These are phyloP conservation scores for Xylariaceae sp. DNA, from an alignment of 2,329 filamentous ascomycete species.

Conservation along the genomic window DNA sequence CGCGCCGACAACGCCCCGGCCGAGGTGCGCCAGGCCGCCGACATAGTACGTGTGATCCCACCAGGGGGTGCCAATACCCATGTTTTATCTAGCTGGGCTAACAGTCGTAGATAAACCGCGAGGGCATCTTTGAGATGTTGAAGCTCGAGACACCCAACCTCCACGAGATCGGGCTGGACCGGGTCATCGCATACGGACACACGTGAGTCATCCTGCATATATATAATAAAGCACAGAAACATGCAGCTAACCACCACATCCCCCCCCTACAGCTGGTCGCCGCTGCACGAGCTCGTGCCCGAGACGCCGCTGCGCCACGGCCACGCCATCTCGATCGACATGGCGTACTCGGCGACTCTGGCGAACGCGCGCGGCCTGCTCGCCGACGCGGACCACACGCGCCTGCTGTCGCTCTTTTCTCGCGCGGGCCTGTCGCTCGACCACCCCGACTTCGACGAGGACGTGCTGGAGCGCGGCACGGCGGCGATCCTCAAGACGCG, in stretches of 20 bases:
- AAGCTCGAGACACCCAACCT: constrained; percentile 67
- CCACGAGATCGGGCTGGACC: constrained; percentile 64
- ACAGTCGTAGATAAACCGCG: constrained; percentile 49
- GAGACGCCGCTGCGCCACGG: constrained; percentile 63
- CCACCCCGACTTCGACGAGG: constrained; percentile 58
- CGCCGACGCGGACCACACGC: constrained; percentile 49
- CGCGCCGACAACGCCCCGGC: constrained; percentile 46
- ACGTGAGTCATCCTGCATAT: too few relatives aligned
- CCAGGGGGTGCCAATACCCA: too few relatives aligned
- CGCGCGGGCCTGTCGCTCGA: constrained; percentile 65
- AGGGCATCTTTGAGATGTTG: constrained; percentile 53
- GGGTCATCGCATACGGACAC: constrained; percentile 68
- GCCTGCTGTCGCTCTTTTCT: constrained; percentile 61
- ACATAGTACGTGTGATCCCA: constrained; percentile 32
- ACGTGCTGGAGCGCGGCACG: constrained; percentile 57
- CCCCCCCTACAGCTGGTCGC: constrained; percentile 49
- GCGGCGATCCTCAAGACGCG: constrained; percentile 64
- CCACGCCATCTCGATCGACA: constrained; percentile 68
- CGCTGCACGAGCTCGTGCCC: constrained; percentile 62
- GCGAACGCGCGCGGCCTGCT: constrained; percentile 56
- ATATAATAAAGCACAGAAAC: too few relatives aligned
- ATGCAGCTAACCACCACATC: too few relatives aligned
- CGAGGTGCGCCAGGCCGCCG: constrained; percentile 53
- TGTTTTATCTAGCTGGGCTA: too few relatives aligned
- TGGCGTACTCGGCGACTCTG: constrained; percentile 66